These are phyloP conservation scores for Erodium texanum DNA, from an alignment of 441 rosid genomes.

Conservation along the genomic window DNA sequence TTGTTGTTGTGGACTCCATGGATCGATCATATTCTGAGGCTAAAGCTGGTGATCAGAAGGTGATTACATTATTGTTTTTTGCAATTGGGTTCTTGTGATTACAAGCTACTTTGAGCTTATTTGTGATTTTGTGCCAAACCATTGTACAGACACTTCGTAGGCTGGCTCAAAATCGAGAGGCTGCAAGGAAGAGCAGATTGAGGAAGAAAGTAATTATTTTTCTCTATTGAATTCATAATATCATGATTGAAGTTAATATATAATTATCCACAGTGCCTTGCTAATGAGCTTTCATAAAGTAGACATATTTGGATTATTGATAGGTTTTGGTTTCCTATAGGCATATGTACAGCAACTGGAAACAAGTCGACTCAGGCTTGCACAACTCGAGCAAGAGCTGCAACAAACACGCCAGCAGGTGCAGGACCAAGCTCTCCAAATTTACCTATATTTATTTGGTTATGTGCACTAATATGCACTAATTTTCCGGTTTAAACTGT, in stretches of 20 bases:
- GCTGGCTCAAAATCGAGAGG: constrained; percentile 69
- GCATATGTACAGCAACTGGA: constrained; percentile 96
- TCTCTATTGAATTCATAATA: too few species aligned
- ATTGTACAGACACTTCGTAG: constrained; percentile 44
- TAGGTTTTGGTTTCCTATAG: constrained; percentile 53
- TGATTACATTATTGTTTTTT: constrained; percentile 16
- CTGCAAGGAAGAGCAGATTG: constrained; percentile 70
- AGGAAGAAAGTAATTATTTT: constrained; percentile 46
- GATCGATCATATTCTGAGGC: constrained; percentile 40
- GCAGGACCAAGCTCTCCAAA: background rate
- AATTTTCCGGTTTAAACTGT: constrained; percentile 3
- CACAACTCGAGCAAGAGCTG: constrained; percentile 81
- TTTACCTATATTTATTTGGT: background rate
- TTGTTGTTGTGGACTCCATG: constrained; percentile 42
- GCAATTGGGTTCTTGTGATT: background rate
- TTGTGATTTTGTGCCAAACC: background rate
- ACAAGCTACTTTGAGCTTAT: constrained; percentile 1
- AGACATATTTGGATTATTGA: constrained; percentile 30
- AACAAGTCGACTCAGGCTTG: constrained; percentile 53
- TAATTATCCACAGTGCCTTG: too few species aligned
- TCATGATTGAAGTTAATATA: too few species aligned
- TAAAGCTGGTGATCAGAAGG: constrained; percentile 62
- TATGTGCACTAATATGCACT: background rate
- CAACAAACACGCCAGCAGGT: constrained; percentile 79
- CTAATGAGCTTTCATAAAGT: too few species aligned